A percentile compares a stretch with the other conserved stretches of the same genome.
These are phyloP conservation scores for Fusarium luffae DNA, from an alignment of 2,329 filamentous ascomycete genomes.

Conservation along the genomic window DNA sequence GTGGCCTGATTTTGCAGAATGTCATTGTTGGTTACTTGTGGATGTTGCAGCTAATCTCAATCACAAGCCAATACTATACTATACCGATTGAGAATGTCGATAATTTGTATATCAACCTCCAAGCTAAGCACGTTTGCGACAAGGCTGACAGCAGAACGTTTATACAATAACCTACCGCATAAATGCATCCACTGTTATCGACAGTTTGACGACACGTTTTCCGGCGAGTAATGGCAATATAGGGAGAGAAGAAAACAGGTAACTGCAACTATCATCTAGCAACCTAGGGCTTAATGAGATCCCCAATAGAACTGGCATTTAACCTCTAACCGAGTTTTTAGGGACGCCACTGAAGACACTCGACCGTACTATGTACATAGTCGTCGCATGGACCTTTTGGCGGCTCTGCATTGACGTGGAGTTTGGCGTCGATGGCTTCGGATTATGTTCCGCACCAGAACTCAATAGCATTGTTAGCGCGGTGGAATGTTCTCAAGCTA, in stretches of 20 bases:
- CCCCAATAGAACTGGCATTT: constrained; percentile 13
- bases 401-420: constrained; percentile 1
- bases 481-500: background rate
- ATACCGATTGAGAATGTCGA: background rate
- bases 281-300: constrained; percentile 7
- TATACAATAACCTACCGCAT: background rate
- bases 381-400: constrained; percentile 5
- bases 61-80: background rate
- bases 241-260: constrained; percentile 14
- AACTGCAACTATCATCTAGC: constrained; percentile 1
- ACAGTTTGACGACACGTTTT: background rate
- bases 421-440: background rate
- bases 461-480: constrained; percentile 4
- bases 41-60: background rate
- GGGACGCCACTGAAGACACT: constrained; percentile 26
- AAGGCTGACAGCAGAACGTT: constrained; percentile 24
- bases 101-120: constrained; percentile 26
- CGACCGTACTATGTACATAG: background rate
- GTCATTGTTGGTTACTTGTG: constrained; percentile 27
- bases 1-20: constrained; percentile 42
- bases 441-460: constrained; percentile 10
- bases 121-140: constrained; percentile 1
- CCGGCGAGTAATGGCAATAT: background rate
- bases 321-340: constrained; percentile 19
- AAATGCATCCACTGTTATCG: background rate